Base-by-base conservation (phyloP, 495 filamentous ascomycete genomes). In the Penicillium paradoxum region DNA sequence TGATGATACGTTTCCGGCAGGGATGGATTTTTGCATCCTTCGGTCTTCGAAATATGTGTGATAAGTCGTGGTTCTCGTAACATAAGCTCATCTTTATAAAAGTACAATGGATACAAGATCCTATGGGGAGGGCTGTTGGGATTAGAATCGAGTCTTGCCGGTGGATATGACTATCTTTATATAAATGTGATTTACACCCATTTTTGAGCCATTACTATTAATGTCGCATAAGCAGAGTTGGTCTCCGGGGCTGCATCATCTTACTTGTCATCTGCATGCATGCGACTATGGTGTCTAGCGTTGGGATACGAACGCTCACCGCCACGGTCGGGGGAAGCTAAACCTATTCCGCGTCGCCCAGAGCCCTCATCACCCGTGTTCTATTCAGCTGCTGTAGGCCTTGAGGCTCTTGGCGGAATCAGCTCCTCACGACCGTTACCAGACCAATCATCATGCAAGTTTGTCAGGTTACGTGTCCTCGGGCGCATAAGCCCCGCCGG, bases 1-100 rank as follows among this genome's bases (percentile, higher is more conserved):
- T 52, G 21, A 65, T 52, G 27, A 65, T 65, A 10, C 62, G 62
- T 18, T 65, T 65, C 6, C 46, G 49, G 1, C 34, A 25, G 3
- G 37, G 39, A 5, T 6, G 38, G 0, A 25, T 5, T 11, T 17
- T 51, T 9, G 39, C 14, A 25, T 42, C 19, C 1, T 9, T 6
- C 21, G 22, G 38, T 8, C 39, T 34, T 38, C 18, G 46, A 8
- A 19, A 4, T 17, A 6, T 38, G 22, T 39, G 34, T 14, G 46
- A 15, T 38, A 38, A n/a, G 2, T 34, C 39, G n/a, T 43, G 47
- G 15, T 13, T 3, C 21, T 51, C 49, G 7, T 13, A 34, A 27
- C 39, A 51, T 11, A 43, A 18, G 10, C 38, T 27, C 49, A 51
- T 51, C 24, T 2, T 51, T 27, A 3, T 4, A 11, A 27, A 17